A percentile compares a stretch with the other conserved stretches of the same genome.
Conservation (phyloP, 1,139 yeast species). For the Diutina neorugosa region DNA sequence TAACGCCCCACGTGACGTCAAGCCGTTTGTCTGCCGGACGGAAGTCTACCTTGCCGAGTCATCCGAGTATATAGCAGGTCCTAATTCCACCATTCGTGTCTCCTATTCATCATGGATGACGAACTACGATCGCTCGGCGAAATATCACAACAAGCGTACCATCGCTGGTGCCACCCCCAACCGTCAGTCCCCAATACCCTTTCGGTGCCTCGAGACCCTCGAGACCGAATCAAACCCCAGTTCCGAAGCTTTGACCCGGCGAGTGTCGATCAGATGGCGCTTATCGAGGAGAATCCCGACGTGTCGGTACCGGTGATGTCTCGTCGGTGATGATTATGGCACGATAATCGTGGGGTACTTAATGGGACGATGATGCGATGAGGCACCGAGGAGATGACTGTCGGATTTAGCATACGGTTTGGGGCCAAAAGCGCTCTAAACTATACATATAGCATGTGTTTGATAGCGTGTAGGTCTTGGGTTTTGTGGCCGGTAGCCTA, state of each 20-base stretch:
- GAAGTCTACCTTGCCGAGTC: not conserved
- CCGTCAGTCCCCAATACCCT: not conserved
- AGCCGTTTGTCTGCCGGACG: not conserved
- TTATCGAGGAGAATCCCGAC: not conserved
- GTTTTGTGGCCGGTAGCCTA: no score
- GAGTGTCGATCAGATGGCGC: not conserved
- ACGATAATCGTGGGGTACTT: no score
- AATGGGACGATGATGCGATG: no score
- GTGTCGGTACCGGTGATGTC: not conserved
- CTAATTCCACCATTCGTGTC: no score
- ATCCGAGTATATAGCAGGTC: not conserved
- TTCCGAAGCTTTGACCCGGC: not conserved
- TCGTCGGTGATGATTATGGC: not conserved
- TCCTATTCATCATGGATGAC: constrained; percentile 3
- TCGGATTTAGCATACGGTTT: no score
- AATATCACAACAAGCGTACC: not conserved
- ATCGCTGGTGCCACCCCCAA: not conserved
- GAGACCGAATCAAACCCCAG: not conserved
- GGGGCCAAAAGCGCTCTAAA: no score
- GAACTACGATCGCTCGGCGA: not conserved
- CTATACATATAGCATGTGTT: no score
- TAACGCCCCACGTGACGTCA: not conserved
- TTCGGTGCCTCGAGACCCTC: not conserved
- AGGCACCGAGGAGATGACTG: no score
- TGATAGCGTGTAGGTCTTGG: no score